Base-by-base conservation (phyloP, 108 stramenopile genomes). In the Cyclotella distinguenda region DNA sequence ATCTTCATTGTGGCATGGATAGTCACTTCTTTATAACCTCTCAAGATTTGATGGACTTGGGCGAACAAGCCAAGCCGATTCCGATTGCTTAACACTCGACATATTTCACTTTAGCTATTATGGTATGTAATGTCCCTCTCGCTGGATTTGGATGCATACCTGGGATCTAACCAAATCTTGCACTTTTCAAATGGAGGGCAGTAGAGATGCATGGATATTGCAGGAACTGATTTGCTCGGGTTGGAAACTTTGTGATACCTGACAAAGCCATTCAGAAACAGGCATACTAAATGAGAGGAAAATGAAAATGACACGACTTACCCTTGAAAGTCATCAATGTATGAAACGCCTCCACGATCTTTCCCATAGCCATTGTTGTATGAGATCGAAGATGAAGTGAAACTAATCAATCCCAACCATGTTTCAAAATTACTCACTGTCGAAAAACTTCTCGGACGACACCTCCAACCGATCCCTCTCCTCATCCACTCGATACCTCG, bases 131-230 rank as follows among this genome's bases (percentile, higher is more conserved):
- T 60, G 39, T 34, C 47, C 6, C 70, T 60, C 27, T 47, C 44
- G 48, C 55, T 60, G 10, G 51, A 43, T 15, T 43, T 33, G 23
- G 57, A 56, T 36, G 75, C 69, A 35, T 53, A n/a, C 6, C 11
- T 55, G 18, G 65, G 75, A 40, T 86, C 77, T 15, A 78, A 34
- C 93, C 89, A 94, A 63, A 81, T 62, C 39, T 68, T 82, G 68
- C 96, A 96, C 57, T 71, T 47, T 0, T 65, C 33, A 48, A 87
- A 88, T 27, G 94, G 94, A 3, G 96, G 96, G 26, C 78, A 77
- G 64, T 96, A 96, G 13, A 96, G 66, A 65, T 96, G 96, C 57
- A 96, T 47, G 1, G 96, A 78, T 11, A 94, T 68, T 12, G 93
- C 85, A 13, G 65, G 59, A 6, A 40, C 19, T 12, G 30, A 30